Evolutionary conservation across 2,329 filamentous ascomycete species (phyloP).

Genomic region (Macroventuria anomochaeta): DNA sequence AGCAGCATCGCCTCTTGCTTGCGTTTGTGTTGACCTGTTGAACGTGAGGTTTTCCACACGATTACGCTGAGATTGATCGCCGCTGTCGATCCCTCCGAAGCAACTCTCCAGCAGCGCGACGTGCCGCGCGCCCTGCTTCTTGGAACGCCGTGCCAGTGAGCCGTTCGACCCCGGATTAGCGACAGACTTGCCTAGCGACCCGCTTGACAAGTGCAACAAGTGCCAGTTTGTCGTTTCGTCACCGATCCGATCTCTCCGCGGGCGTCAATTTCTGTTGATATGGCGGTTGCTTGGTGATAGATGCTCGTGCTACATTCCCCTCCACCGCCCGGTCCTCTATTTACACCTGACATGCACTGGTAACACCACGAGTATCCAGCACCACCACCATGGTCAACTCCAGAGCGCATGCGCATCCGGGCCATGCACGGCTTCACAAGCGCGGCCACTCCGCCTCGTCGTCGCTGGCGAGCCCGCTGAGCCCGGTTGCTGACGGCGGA

Average conservation of each 20-base stretch:
- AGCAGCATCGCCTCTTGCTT: slow-evolving; percentile 10
- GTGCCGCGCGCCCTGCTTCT: slow-evolving; percentile 18
- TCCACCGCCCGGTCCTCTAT: slow-evolving; percentile 6
- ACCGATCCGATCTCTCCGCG: slow-evolving; percentile 22
- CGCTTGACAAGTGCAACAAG: slow-evolving; percentile 5
- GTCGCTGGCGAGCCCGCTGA: slow-evolving; percentile 45
- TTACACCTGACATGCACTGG: slow-evolving; percentile 25
- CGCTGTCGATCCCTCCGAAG: slow-evolving; percentile 12
- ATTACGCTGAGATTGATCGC: slow-evolving; percentile 18
- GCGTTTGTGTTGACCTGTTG: not conserved
- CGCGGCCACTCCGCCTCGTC: slow-evolving; percentile 50
- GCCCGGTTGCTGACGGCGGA: slow-evolving; percentile 36
- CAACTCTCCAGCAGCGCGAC: slow-evolving; percentile 13
- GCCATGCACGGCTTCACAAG: slow-evolving; percentile 51
- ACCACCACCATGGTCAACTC: slow-evolving; percentile 27
- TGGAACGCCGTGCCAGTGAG: not conserved
- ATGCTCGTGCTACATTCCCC: slow-evolving; percentile 21
- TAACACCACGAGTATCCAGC: slow-evolving; percentile 21
- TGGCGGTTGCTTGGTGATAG: slow-evolving; percentile 36
- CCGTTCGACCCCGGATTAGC: slow-evolving; percentile 16
- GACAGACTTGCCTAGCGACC: slow-evolving; percentile 5
- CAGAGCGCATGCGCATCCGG: slow-evolving; percentile 32
- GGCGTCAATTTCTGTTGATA: slow-evolving; percentile 2
- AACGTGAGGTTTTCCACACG: slow-evolving; percentile 4
- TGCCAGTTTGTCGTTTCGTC: slow-evolving; percentile 16